These are phyloP conservation scores for Oropetium thomaeum DNA, from an alignment of 176 grass and related monocot genomes.

Conservation along the genomic window DNA sequence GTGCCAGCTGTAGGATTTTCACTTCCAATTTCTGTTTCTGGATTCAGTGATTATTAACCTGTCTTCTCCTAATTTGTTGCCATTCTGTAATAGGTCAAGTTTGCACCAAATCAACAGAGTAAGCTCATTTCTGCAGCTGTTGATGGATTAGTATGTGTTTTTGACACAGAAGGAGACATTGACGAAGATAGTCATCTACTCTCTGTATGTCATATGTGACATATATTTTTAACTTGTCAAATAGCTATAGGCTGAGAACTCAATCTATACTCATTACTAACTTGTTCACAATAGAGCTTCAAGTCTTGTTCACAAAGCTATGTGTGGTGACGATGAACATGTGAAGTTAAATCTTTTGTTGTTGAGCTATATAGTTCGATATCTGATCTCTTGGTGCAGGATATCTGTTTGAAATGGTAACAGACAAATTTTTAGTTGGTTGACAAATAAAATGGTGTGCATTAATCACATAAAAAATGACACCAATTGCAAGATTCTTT, in stretches of 20 bases:
- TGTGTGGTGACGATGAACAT: not conserved
- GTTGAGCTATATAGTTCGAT: not conserved
- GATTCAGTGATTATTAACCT: not conserved
- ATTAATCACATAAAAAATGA: not conserved
- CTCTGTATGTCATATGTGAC: slow-evolving; percentile 43
- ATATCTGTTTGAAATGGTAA: not conserved
- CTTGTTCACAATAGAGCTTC: not conserved
- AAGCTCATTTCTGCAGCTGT: slow-evolving; percentile 74
- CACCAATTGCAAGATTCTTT: not conserved
- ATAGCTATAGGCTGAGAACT: not conserved
- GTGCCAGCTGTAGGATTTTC: not conserved
- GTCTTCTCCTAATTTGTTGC: not conserved
- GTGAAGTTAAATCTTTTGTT: not conserved
- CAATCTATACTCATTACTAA: not conserved
- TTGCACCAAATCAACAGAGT: slow-evolving; percentile 62
- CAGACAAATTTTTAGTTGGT: not conserved
- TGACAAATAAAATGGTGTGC: slow-evolving; percentile 2
- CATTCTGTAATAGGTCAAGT: slow-evolving; percentile 46
- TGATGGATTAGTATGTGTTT: slow-evolving; percentile 82
- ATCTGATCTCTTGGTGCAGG: not conserved
- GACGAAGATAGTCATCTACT: slow-evolving; percentile 65
- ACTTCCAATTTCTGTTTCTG: not conserved
- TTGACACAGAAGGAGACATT: slow-evolving; percentile 75
- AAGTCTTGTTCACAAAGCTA: not conserved
- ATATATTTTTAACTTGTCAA: not conserved